A percentile compares a stretch with the other conserved stretches of the same genome.
Evolutionary conservation across 805 yeast genomes (phyloP).

Genomic region (Vanderwaltozyma tropicalis): DNA sequence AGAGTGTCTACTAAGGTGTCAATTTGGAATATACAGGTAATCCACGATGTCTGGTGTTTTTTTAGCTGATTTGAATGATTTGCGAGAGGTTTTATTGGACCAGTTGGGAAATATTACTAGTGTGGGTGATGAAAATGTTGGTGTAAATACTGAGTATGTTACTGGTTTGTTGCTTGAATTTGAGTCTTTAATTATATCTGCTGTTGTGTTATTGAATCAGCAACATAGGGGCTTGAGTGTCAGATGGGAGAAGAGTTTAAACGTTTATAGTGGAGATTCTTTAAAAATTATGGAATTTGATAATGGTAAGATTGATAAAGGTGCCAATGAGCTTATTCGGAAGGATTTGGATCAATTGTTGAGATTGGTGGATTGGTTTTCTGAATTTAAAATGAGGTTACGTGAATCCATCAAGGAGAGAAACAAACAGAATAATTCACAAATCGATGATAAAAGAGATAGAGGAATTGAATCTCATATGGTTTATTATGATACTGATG

Average conservation of each 20-base stretch:
- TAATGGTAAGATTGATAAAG: background rate
- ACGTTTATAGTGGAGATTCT: slow-evolving; percentile 4
- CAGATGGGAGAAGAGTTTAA: slow-evolving; percentile 9
- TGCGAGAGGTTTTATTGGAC: no score
- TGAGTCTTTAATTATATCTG: slow-evolving; percentile 10
- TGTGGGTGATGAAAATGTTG: background rate
- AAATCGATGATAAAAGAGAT: slow-evolving; percentile 13
- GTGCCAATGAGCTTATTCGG: background rate
- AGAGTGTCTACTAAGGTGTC: no score
- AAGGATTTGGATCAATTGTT: slow-evolving; percentile 5
- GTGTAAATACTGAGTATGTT: background rate
- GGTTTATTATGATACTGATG: background rate
- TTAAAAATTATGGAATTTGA: slow-evolving; percentile 7
- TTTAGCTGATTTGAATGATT: no score
- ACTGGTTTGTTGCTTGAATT: slow-evolving; percentile 5
- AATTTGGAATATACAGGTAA: no score
- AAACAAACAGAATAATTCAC: slow-evolving; percentile 3
- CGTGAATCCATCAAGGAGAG: slow-evolving; percentile 2
- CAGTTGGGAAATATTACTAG: no score
- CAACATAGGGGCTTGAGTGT: slow-evolving; percentile 8
- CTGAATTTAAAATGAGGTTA: slow-evolving; percentile 9
- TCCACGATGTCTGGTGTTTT: no score
- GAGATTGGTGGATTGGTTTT: slow-evolving; percentile 14
- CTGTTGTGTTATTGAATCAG: slow-evolving; percentile 11
- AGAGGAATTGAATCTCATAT: slow-evolving; percentile 9